These are phyloP conservation scores for Blastobotrys capitulatus DNA, from an alignment of 1,139 yeast genomes.

Conservation along the genomic window DNA sequence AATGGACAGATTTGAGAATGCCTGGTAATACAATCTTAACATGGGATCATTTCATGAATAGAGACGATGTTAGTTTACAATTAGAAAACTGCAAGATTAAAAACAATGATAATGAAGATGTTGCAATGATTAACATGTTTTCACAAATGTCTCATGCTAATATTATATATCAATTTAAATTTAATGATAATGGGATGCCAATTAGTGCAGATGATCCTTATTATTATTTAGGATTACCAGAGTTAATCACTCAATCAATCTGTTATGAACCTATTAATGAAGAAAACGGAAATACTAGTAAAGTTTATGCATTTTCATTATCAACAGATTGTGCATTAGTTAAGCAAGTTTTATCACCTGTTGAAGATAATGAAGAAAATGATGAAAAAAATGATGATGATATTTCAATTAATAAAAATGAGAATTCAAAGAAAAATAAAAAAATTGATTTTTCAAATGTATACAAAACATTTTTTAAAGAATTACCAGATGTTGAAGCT, in stretches of 20 bases:
- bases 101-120: slow-evolving; percentile 15
- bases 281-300: background rate
- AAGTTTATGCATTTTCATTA: slow-evolving; percentile 12
- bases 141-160: slow-evolving; percentile 42
- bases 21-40: slow-evolving; percentile 43
- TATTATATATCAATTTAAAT: slow-evolving; percentile 42
- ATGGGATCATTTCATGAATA: slow-evolving; percentile 63
- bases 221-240: slow-evolving; percentile 15
- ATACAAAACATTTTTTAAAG: slow-evolving; percentile 13
- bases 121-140: slow-evolving; percentile 36
- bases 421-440: too few relatives aligned
- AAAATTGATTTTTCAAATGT: slow-evolving; percentile 6
- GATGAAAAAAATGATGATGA: too few relatives aligned
- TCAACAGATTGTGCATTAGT: slow-evolving; percentile 26
- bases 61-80: slow-evolving; percentile 51
- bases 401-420: too few relatives aligned
- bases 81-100: slow-evolving; percentile 32
- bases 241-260: slow-evolving; percentile 15
- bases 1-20: slow-evolving; percentile 26
- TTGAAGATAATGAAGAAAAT: too few relatives aligned
- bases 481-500: background rate
- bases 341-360: slow-evolving; percentile 17
- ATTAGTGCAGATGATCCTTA: slow-evolving; percentile 41
- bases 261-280: slow-evolving; percentile 9
- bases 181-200: slow-evolving; percentile 36